A percentile compares a stretch with the other conserved stretches of the same genome.
Conservation (phyloP, 1,284 basidiomycete species). For the Rhodotorula sp. region DNA sequence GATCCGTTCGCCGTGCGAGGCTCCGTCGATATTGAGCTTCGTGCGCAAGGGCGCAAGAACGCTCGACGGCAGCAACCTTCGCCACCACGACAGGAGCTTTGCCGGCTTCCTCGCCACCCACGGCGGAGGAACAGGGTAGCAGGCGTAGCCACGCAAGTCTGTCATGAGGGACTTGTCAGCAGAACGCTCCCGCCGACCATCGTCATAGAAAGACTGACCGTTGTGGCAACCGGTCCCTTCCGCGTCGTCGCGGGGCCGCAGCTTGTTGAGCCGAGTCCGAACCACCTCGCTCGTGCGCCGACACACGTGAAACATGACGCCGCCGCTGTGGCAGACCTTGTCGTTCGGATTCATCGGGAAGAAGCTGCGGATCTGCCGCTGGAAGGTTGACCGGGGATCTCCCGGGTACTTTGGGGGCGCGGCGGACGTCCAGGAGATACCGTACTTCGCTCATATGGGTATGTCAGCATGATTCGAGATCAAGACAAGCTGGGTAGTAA, state of each 20-base stretch:
- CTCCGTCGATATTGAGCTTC: conserved; percentile 4
- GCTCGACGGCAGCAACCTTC: background rate
- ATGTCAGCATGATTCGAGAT: too few species aligned
- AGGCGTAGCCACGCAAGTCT: background rate
- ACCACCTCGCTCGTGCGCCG: background rate
- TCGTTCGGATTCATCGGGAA: background rate
- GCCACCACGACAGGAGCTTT: conserved; percentile 2
- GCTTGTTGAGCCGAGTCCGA: background rate
- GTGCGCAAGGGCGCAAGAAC: conserved; percentile 13
- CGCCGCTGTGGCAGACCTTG: background rate
- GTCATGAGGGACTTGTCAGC: background rate
- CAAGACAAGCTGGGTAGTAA: too few species aligned
- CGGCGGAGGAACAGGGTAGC: background rate
- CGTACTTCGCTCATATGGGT: background rate
- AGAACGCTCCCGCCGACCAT: background rate
- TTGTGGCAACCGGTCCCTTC: background rate
- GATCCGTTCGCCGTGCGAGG: conserved; percentile 15
- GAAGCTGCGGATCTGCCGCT: background rate
- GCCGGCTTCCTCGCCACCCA: background rate
- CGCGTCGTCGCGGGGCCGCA: background rate
- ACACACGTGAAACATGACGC: conserved; percentile 13
- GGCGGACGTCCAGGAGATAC: background rate
- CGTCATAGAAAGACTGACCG: background rate
- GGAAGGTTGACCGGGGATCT: background rate
- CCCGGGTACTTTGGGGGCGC: background rate